Evolutionary conservation across 371 early-diverging fungal genomes (phyloP).

Genomic region (Batrachochytrium dendrobatidis): DNA sequence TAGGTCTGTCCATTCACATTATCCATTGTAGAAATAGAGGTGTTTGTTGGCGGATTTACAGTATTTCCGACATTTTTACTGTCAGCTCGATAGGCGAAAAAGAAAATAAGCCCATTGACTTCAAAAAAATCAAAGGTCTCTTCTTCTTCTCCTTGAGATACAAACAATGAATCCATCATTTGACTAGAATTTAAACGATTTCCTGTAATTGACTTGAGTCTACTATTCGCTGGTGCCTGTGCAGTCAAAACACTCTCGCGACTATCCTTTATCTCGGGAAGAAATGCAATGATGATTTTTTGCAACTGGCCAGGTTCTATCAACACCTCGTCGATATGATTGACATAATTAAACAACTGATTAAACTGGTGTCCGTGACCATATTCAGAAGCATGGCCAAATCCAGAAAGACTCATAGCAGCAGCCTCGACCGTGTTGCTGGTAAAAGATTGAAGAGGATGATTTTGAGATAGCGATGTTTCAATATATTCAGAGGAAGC

Average conservation of each 20-base stretch:
- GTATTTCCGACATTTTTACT: too few species aligned
- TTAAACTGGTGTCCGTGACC: conserved; percentile 62
- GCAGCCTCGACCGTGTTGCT: conserved; percentile 61
- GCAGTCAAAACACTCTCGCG: conserved; percentile 8
- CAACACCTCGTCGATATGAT: conserved; percentile 68
- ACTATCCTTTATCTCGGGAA: conserved; percentile 47
- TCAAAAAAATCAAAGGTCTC: conserved; percentile 61
- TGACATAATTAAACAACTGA: conserved; percentile 82
- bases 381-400: conserved; percentile 7
- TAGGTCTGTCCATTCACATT: neutral
- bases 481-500: neutral
- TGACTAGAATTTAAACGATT: conserved; percentile 11
- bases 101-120: conserved; percentile 76
- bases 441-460: conserved; percentile 19
- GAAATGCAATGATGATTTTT: conserved; percentile 65
- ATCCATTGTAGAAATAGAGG: neutral
- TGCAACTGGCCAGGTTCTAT: conserved; percentile 55
- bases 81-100: conserved; percentile 61
- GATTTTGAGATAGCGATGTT: too few species aligned
- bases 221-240: neutral
- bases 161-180: conserved; percentile 13
- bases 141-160: conserved; percentile 28
- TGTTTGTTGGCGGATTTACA: neutral
- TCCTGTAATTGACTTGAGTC: conserved; percentile 14
- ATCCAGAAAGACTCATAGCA: conserved; percentile 34